These are phyloP conservation scores for Puccinellia tenuiflora DNA, from an alignment of 176 grass and related monocot species.

Conservation along the genomic window DNA sequence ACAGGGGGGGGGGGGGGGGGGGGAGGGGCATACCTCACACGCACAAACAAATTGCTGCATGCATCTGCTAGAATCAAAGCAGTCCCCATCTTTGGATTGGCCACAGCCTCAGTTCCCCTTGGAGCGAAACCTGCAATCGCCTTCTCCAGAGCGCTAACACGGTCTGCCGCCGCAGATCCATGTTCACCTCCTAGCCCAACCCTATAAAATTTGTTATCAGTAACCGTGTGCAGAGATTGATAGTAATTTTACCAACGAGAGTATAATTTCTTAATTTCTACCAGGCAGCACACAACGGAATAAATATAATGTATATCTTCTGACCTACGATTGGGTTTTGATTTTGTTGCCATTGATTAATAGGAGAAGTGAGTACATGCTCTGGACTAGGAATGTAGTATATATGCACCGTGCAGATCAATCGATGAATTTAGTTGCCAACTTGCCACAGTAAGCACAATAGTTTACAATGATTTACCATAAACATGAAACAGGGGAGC, in stretches of 20 bases:
- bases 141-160: background rate
- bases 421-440: background rate
- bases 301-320: background rate
- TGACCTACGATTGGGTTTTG: too few species aligned
- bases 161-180: background rate
- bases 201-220: background rate
- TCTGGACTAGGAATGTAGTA: background rate
- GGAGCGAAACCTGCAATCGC: background rate
- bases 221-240: background rate
- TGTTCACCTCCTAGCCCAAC: background rate
- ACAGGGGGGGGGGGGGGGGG: too few species aligned
- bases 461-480: background rate
- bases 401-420: background rate
- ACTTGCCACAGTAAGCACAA: too few species aligned
- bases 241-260: background rate
- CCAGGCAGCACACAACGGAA: background rate
- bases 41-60: background rate
- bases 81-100: background rate
- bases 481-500: background rate
- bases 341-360: background rate
- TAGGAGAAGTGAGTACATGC: background rate
- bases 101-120: background rate
- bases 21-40: background rate
- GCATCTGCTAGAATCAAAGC: background rate
- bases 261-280: background rate